Conservation (phyloP, 768 basidiomycete species). For the Butyriboletus loyo region DNA sequence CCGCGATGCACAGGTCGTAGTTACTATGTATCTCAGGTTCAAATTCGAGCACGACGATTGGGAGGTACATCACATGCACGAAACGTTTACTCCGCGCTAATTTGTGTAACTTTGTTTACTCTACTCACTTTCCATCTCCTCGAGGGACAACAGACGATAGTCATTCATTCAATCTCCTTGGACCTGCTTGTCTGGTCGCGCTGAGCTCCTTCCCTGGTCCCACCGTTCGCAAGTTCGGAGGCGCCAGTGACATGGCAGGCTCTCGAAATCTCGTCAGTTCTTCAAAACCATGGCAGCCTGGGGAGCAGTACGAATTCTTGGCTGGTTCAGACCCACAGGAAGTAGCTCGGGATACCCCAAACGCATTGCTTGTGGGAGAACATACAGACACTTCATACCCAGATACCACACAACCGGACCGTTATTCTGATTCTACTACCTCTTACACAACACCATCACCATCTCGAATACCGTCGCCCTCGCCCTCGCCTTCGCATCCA, state of each 20-base stretch:
- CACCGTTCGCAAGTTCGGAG: slow-evolving; percentile 7
- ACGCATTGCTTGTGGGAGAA: slow-evolving; percentile 7
- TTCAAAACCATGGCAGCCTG: slow-evolving; percentile 15
- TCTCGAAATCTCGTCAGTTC: slow-evolving; percentile 10
- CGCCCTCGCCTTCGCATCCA: slow-evolving; percentile 57
- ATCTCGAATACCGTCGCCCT: slow-evolving; percentile 65
- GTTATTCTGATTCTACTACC: slow-evolving; percentile 27
- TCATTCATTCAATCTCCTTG: not conserved
- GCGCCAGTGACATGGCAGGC: slow-evolving; percentile 17
- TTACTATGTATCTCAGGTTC: not conserved
- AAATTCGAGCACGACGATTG: not conserved
- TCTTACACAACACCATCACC: slow-evolving; percentile 50
- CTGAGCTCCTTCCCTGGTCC: slow-evolving; percentile 7
- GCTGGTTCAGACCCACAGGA: slow-evolving; percentile 45
- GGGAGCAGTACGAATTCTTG: slow-evolving; percentile 45
- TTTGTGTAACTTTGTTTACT: slow-evolving; percentile 1
- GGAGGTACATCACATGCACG: not conserved
- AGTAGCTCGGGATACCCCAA: slow-evolving; percentile 20
- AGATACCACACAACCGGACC: slow-evolving; percentile 19
- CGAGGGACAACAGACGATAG: not conserved
- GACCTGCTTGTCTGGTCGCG: not conserved
- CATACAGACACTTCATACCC: slow-evolving; percentile 21
- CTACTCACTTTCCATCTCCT: not conserved
- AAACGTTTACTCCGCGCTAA: not conserved
- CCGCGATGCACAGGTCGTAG: not conserved